Percentiles rank a stretch among this genome's conserved stretches.
Conservation (phyloP, 1,284 basidiomycete genomes). For the Tilletia walkeri region DNA sequence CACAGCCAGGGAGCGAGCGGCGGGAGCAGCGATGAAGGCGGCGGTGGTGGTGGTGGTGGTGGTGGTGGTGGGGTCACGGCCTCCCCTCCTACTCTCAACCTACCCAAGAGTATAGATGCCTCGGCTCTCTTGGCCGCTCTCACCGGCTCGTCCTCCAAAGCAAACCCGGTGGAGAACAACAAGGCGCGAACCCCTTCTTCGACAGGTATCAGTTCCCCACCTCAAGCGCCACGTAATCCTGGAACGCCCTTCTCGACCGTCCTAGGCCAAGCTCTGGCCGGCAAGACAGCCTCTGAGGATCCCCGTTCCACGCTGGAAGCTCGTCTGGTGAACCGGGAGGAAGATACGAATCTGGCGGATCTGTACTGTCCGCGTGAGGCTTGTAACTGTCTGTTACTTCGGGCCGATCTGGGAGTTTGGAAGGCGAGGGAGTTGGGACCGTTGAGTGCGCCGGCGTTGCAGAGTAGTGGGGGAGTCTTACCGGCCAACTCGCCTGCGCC, state of each 20-base stretch:
- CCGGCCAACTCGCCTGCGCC: constrained; percentile 19
- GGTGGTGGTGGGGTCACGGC: not conserved
- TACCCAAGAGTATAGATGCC: not conserved
- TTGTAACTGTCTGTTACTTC: constrained; percentile 45
- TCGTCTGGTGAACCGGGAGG: constrained; percentile 45
- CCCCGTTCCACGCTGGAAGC: constrained; percentile 48
- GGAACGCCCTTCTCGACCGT: constrained; percentile 37
- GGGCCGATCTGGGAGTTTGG: constrained; percentile 40
- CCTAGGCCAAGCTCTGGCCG: constrained; percentile 51
- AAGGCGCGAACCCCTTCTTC: not conserved
- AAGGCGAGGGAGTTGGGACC: constrained; percentile 47
- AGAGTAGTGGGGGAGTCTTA: not conserved
- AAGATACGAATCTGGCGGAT: constrained; percentile 39
- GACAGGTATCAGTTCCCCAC: not conserved
- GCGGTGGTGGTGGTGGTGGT: not conserved
- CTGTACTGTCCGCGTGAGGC: constrained; percentile 51
- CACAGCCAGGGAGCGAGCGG: too few species aligned
- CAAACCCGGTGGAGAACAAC: not conserved
- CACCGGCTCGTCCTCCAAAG: constrained; percentile 26
- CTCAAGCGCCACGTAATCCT: constrained; percentile 25
- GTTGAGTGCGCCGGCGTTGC: constrained; percentile 22
- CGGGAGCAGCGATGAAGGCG: too few species aligned
- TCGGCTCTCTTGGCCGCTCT: constrained; percentile 40
- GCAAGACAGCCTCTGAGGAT: constrained; percentile 51
- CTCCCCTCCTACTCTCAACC: not conserved